Evolutionary conservation across 2,329 filamentous ascomycete genomes (phyloP).

Genomic region (Akanthomyces dipterigenus): DNA sequence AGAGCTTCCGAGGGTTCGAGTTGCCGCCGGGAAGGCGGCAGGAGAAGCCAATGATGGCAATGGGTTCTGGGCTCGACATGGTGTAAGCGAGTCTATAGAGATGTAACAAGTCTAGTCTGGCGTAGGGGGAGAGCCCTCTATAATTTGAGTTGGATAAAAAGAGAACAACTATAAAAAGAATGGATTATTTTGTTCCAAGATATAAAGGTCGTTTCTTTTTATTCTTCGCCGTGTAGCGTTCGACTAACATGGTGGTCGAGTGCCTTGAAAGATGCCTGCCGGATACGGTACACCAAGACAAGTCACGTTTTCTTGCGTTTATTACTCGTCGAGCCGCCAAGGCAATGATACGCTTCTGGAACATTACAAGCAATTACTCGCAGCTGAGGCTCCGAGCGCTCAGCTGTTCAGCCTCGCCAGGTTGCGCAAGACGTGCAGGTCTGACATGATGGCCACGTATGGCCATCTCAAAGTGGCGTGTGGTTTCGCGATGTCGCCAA

Average conservation of each 20-base stretch:
- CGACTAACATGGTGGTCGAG: not conserved
- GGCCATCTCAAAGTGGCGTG: not conserved
- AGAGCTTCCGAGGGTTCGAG: constrained; percentile 25
- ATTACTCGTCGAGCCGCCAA: not conserved
- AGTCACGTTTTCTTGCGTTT: not conserved
- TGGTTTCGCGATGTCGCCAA: not conserved
- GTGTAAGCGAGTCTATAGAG: not conserved
- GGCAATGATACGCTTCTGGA: not conserved
- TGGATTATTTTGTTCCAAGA: too few species aligned
- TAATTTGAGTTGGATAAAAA: not conserved
- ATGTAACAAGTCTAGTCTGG: constrained; percentile 1
- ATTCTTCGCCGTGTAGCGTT: not conserved
- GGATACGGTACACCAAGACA: not conserved
- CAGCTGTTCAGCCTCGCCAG: not conserved
- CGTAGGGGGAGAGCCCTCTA: not conserved
- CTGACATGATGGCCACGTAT: not conserved
- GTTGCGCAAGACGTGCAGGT: not conserved
- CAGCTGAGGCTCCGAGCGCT: not conserved
- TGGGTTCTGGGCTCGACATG: constrained; percentile 15
- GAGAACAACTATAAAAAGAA: not conserved
- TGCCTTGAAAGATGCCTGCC: not conserved
- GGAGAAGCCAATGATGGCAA: constrained; percentile 36
- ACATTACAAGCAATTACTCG: not conserved
- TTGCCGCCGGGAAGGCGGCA: constrained; percentile 35
- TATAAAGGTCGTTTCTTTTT: not conserved